Conservation (phyloP, 108 stramenopile species). For the Cyclotella distinguenda region DNA sequence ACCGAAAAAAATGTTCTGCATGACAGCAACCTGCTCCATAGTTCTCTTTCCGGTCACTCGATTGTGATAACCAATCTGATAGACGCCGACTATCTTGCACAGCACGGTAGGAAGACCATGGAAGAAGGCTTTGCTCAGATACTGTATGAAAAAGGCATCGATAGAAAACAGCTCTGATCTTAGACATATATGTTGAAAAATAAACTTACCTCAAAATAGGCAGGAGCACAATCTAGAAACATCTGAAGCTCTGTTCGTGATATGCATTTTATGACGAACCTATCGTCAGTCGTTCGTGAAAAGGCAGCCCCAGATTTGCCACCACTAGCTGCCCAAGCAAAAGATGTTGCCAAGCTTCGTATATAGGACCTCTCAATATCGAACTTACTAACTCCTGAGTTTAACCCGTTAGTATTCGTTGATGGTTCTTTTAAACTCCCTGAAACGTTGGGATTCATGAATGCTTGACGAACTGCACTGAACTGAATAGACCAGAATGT, state of each 20-base stretch:
- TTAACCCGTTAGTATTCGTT: constrained; percentile 11
- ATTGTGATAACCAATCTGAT: constrained; percentile 95
- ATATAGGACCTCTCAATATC: constrained; percentile 83
- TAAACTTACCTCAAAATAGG: constrained; percentile 84
- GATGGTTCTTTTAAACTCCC: constrained; percentile 38
- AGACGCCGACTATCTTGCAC: constrained; percentile 97
- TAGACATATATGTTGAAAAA: not conserved
- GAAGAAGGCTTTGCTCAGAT: constrained; percentile 93
- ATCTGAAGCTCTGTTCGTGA: constrained; percentile 95
- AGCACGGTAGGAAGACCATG: constrained; percentile 92
- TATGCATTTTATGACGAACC: constrained; percentile 95
- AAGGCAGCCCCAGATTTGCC: constrained; percentile 94
- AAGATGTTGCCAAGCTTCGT: constrained; percentile 77
- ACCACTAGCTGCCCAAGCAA: constrained; percentile 88
- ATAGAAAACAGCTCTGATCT: not conserved
- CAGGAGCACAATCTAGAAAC: constrained; percentile 96
- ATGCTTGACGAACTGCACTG: constrained; percentile 89
- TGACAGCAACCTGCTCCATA: constrained; percentile 93
- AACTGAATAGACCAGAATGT: constrained; percentile 97
- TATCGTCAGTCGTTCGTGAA: constrained; percentile 76
- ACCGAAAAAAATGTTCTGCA: constrained; percentile 92
- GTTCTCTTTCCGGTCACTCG: constrained; percentile 89
- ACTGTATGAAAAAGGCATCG: constrained; percentile 24
- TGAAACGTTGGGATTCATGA: constrained; percentile 54
- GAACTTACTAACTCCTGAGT: constrained; percentile 23